Conservation (phyloP, 1,284 basidiomycete genomes). For the Malassezia pachydermatis region DNA sequence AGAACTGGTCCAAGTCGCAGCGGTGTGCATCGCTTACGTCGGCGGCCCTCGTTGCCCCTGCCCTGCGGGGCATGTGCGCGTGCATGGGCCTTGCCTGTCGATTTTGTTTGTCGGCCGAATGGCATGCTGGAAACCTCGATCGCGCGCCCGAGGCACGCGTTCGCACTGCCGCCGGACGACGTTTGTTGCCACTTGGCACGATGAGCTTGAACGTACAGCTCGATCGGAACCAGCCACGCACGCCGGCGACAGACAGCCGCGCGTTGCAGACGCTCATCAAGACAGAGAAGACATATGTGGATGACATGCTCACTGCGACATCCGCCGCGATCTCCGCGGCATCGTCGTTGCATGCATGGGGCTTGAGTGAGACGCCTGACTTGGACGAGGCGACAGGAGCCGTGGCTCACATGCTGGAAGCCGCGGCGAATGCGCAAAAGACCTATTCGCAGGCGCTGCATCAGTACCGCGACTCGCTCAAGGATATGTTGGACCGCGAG, state of each 20-base stretch:
- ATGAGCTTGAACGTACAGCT: conserved; percentile 24
- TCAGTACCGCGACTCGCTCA: conserved; percentile 49
- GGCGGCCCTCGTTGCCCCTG: too few relatives aligned
- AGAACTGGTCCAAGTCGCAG: not conserved
- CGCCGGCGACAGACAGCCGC: conserved; percentile 46
- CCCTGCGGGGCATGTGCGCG: too few relatives aligned
- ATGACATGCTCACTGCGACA: conserved; percentile 29
- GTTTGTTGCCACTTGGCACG: conserved; percentile 2
- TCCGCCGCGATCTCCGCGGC: conserved; percentile 34
- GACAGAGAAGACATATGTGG: conserved; percentile 47
- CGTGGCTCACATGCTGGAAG: conserved; percentile 45
- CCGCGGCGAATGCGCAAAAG: conserved; percentile 45
- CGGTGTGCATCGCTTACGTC: too few relatives aligned
- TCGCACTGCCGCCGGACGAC: not conserved
- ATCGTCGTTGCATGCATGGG: conserved; percentile 49
- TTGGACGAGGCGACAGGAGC: conserved; percentile 43
- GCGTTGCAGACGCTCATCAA: conserved; percentile 49
- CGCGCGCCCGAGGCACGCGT: not conserved
- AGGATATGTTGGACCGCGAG: conserved; percentile 50
- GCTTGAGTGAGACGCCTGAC: conserved; percentile 47
- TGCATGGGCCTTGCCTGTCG: too few relatives aligned
- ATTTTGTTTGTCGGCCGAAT: too few relatives aligned
- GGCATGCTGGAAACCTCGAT: too few relatives aligned
- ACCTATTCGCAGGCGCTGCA: conserved; percentile 48
- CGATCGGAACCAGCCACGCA: conserved; percentile 29